Evolutionary conservation across 2,329 filamentous ascomycete species (phyloP), one percentile per base, ranked within the genome.

Genomic region (Sarocladium brachiariae): DNA sequence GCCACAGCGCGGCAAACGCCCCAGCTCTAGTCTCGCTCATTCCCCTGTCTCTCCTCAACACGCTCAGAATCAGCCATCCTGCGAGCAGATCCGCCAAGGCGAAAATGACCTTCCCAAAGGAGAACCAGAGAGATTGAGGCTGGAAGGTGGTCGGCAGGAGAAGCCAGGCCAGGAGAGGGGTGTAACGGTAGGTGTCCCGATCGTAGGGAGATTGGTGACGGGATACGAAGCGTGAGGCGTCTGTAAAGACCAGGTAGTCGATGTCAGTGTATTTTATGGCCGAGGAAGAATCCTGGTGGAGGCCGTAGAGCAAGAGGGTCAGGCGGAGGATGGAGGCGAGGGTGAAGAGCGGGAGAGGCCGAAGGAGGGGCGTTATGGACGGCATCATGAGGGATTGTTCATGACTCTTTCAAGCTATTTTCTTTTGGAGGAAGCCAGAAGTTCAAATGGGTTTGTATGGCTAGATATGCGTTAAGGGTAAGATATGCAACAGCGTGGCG

Each of bases 211-310:
- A 88, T 43, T 72, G 70, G 3, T 80, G 80, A n/a, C 69, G 72
- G 3, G 83, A 71, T 38, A 89, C 69, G 67, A 87, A 92, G 56
- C 87, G 86, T 2, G 93, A 82, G 23, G 93, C 93, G 66, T 97
- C 92, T 46, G 93, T 97, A 74, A 99, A 99, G 66, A 99, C 93
- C 57, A 90, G 83, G 70, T 99, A 99, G 75, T 99, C 93, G 61
- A 99, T 96, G 70, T 99, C 93, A 49, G 93, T 99, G 74, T 97
- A 99, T 71, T 97, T 97, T 63, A 99, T 72, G 13, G 92, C 84
- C 7, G 90, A 95, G 70, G 91, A 78, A 53, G 89, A 85, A 70
- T 99, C 93, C 72, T 99, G 93, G 75, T 88, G 91, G 54, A 89
- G 80, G 52, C 93, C 92, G 66, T 97, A 97, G 61, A 95, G 65